Base-by-base conservation (phyloP, 495 filamentous ascomycete species). In the Chaetomium cochliodes region DNA sequence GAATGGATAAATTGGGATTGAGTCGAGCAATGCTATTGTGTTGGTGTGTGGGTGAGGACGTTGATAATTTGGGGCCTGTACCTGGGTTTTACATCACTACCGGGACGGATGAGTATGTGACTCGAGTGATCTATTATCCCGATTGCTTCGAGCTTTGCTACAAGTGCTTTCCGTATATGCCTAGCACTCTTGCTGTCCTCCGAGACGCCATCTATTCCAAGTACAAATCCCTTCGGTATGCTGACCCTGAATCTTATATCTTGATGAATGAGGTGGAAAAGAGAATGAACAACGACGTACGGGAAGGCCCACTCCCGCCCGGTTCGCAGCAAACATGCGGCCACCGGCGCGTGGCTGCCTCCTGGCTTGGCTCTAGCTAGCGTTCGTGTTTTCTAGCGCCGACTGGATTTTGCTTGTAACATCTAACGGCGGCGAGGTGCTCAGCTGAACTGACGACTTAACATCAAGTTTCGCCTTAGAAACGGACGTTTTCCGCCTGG, bases 1-100 rank as follows among this genome's bases (percentile, higher is more conserved):
- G 52, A 55, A 37, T 55, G 52, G 52, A 55, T 33, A 33, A 28
- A 55, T 55, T 55, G 26, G 41, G 13, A 15, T 5, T 11, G 18
- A 47, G 44, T 47, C 5, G 15, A 47, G 9, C 4, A 47, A 5
- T 20, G 46, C 8, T 20, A 6, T 53, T 50, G n/a, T 50, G n/a
- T 11, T 20, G 9, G 44, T 23, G 46, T 23, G 20, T 44, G 41
- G 13, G 18, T 44, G 33, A 37, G 33, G 33, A 12, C 33, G 6
- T 30, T 37, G 8, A 37, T 8, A 33, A 7, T 3, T 7, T 7
- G 30, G 7, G 30, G 30, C 7, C 7, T 33, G 30, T 33, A 33
- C 30, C 30, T 3, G 3, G 30, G 30, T 33, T 33, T 7, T 3
- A 33, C 30, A 33, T 33, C 30, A 33, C 30, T 33, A 12, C 33